These are phyloP conservation scores for Fusarium chaquense DNA, from an alignment of 2,329 filamentous ascomycete genomes.

Conservation along the genomic window DNA sequence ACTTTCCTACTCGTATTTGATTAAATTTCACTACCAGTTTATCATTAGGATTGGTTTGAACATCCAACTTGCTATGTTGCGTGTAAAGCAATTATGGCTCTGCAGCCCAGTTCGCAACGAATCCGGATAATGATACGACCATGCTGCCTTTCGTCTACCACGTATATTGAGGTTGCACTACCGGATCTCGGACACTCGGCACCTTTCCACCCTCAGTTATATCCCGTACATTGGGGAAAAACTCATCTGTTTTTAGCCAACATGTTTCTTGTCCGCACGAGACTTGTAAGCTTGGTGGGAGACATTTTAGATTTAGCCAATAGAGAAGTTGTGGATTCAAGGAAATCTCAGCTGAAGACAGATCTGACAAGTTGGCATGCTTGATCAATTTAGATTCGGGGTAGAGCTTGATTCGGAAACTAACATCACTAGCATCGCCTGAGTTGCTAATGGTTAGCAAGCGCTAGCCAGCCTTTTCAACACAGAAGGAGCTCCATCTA, in stretches of 20 bases:
- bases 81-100: not conserved
- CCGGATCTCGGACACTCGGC: not conserved
- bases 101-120: constrained; percentile 47
- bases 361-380: not conserved
- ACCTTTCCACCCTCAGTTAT: too few species aligned
- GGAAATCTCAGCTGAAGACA: not conserved
- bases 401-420: not conserved
- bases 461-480: not conserved
- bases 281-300: not conserved
- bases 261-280: not conserved
- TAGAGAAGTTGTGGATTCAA: too few species aligned
- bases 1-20: not conserved
- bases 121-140: not conserved
- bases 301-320: not conserved
- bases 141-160: not conserved
- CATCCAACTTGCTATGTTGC: too few species aligned
- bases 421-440: rapidly evolving
- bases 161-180: not conserved
- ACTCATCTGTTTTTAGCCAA: too few species aligned
- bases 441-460: not conserved
- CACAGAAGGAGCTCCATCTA: not conserved
- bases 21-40: too few species aligned
- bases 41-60: too few species aligned
- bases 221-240: too few species aligned
- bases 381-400: not conserved